Conservation (phyloP, 495 filamentous ascomycete species). For the Aspergillus homomorphus region DNA sequence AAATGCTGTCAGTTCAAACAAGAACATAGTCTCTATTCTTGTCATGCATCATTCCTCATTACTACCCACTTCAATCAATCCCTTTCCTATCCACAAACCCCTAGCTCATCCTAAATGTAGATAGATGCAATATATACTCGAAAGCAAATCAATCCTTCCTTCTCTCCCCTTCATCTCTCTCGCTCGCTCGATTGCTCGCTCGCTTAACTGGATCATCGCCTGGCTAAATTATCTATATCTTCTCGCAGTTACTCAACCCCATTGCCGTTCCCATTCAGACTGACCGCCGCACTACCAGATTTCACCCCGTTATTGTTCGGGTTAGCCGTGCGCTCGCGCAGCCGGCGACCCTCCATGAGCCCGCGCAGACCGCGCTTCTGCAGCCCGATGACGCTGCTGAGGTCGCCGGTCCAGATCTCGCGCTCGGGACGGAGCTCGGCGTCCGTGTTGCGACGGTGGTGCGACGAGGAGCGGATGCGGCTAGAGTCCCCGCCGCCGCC, state of each 20-base stretch:
- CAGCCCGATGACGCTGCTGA: constrained; percentile 91
- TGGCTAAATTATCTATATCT: too few relatives aligned
- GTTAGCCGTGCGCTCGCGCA: constrained; percentile 65
- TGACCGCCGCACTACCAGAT: constrained; percentile 9
- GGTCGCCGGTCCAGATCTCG: constrained; percentile 77
- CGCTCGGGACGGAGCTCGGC: constrained; percentile 27
- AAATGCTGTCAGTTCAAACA: too few relatives aligned
- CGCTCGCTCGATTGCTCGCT: too few relatives aligned
- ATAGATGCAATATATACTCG: background rate
- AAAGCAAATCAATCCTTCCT: too few relatives aligned
- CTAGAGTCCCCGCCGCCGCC: constrained; percentile 18
- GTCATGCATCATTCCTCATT: background rate
- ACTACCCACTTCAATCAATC: background rate
- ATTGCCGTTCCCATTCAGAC: constrained; percentile 7
- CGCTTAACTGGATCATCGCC: too few relatives aligned
- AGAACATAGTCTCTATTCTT: constrained; percentile 4
- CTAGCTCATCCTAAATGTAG: background rate
- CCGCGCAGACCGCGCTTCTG: constrained; percentile 92
- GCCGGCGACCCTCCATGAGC: constrained; percentile 88
- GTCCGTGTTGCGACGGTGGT: constrained; percentile 34
- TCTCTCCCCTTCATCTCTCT: too few relatives aligned
- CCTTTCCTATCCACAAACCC: background rate
- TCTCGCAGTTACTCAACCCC: background rate
- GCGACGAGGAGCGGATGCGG: constrained; percentile 22
- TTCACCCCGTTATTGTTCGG: constrained; percentile 17